Conservation (phyloP, 163 green algal species). For the Trebouxia gelatinosa region DNA sequence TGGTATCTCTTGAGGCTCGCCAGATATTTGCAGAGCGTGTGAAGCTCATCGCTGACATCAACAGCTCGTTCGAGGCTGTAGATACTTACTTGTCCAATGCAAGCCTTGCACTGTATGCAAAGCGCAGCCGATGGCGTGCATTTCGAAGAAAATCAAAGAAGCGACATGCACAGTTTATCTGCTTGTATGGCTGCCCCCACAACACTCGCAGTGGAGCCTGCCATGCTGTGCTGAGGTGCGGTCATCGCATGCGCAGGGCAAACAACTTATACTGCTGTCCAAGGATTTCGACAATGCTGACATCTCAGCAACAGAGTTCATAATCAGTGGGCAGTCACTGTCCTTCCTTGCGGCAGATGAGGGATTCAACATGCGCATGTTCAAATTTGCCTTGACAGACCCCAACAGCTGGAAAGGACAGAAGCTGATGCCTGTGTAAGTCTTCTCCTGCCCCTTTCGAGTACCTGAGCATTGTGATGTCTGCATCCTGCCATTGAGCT, state of each 20-base stretch:
- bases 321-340: conserved; percentile 74
- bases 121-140: conserved; percentile 4
- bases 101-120: neutral
- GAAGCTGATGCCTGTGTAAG: conserved; percentile 59
- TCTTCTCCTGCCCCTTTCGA: neutral
- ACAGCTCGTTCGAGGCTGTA: conserved; percentile 20
- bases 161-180: conserved; percentile 21
- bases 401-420: conserved; percentile 65
- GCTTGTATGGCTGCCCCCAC: conserved; percentile 20
- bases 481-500: neutral
- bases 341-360: conserved; percentile 66
- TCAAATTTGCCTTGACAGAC: conserved; percentile 65
- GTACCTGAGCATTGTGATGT: neutral
- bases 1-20: conserved; percentile 6
- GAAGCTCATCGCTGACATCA: conserved; percentile 23
- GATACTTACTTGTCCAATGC: neutral
- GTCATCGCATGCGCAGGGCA: neutral
- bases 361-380: conserved; percentile 59
- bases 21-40: conserved; percentile 8
- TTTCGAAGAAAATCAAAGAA: conserved; percentile 28
- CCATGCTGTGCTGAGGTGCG: neutral
- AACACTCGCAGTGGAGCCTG: no score
- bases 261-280: conserved; percentile 29
- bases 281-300: conserved; percentile 71
- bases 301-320: conserved; percentile 63